Conservation (phyloP, 345 rosid genomes). For the Ailanthus altissimus region DNA sequence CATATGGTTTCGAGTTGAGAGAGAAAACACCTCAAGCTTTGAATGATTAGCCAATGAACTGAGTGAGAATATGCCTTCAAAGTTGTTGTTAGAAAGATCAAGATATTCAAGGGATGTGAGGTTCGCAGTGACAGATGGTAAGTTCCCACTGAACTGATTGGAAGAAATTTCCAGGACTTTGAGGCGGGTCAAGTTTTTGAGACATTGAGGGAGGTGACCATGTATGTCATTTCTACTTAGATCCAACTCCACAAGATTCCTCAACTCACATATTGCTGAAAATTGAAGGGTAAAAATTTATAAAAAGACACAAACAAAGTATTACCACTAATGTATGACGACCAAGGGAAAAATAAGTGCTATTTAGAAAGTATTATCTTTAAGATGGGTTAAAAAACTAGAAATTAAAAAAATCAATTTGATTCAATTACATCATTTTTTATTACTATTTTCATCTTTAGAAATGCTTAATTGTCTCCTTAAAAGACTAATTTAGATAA, state of each 20-base stretch:
- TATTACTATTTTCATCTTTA: too few relatives aligned
- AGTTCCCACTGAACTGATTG: neutral
- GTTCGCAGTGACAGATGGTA: neutral
- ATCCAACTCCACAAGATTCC: neutral
- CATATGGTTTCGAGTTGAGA: neutral
- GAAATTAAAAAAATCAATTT: too few relatives aligned
- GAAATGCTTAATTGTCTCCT: too few relatives aligned
- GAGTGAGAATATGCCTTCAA: neutral
- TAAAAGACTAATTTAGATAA: too few relatives aligned
- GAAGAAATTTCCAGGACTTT: neutral
- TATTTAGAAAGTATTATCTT: too few relatives aligned
- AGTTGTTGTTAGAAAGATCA: neutral
- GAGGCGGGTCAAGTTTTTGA: conserved; percentile 21
- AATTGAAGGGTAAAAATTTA: neutral
- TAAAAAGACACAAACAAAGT: too few relatives aligned
- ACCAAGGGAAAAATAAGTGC: too few relatives aligned
- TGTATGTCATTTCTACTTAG: accelerated
- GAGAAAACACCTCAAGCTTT: neutral
- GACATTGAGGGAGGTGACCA: neutral
- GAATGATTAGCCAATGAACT: neutral
- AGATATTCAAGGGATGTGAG: neutral
- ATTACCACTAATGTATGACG: too few relatives aligned
- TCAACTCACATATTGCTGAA: neutral
- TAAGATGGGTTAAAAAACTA: too few relatives aligned
- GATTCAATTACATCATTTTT: too few relatives aligned